These are phyloP conservation scores for Pseudohalonectria lignicola DNA, from an alignment of 2,329 filamentous ascomycete genomes.

Conservation along the genomic window DNA sequence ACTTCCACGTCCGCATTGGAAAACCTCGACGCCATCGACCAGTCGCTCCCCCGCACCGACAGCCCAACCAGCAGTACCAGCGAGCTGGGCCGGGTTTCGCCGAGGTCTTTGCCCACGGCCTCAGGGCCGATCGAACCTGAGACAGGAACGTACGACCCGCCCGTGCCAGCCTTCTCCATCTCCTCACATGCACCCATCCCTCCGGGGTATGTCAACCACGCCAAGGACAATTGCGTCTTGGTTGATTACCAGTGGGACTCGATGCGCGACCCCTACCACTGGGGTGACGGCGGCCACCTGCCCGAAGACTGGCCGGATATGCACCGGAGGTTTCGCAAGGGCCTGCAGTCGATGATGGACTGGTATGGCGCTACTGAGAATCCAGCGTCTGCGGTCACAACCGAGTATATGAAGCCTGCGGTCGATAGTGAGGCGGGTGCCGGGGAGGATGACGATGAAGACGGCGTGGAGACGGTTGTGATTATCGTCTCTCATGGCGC, in stretches of 20 bases:
- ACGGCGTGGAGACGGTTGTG: slow-evolving; percentile 65
- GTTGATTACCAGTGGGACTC: slow-evolving; percentile 98
- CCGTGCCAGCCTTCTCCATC: slow-evolving; percentile 72
- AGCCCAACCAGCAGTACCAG: slow-evolving; percentile 13
- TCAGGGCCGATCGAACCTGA: too few relatives aligned
- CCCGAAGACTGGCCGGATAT: slow-evolving; percentile 94
- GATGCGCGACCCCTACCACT: slow-evolving; percentile 63
- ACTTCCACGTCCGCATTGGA: slow-evolving; percentile 9
- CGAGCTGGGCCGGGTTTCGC: slow-evolving; percentile 2
- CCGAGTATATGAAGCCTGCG: slow-evolving; percentile 2
- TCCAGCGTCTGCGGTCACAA: slow-evolving; percentile 36
- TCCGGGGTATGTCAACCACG: slow-evolving; percentile 79
- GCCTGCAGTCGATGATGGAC: slow-evolving; percentile 65
- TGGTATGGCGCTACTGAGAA: slow-evolving; percentile 62
- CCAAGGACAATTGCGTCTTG: slow-evolving; percentile 71
- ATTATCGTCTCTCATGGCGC: slow-evolving; percentile 90
- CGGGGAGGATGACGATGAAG: slow-evolving; percentile 32
- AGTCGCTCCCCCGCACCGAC: slow-evolving; percentile 20
- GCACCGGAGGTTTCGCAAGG: slow-evolving; percentile 80
- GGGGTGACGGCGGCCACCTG: slow-evolving; percentile 79
- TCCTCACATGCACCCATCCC: slow-evolving; percentile 75
- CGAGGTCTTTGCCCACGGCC: not conserved
- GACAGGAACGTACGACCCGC: slow-evolving; percentile 51
- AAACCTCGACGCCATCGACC: slow-evolving; percentile 19
- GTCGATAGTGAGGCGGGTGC: not conserved